Evolutionary conservation across 257 asterid species (phyloP).

Genomic region (Solanum chiquidenum): DNA sequence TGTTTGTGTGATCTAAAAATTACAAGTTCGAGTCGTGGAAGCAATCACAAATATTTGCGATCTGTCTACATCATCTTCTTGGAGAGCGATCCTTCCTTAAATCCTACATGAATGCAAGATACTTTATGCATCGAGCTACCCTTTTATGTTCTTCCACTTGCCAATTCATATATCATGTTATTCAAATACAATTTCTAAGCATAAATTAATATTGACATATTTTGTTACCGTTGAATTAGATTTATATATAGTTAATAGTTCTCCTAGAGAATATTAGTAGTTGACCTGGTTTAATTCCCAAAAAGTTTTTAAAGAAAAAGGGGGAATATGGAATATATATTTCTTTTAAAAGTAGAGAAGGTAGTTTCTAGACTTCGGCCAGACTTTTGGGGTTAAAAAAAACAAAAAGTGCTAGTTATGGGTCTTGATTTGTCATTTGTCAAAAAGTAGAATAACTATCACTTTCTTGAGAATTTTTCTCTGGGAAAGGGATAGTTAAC

Average conservation of each 20-base stretch:
- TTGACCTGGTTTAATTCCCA: neutral
- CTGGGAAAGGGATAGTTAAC: neutral
- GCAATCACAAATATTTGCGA: neutral
- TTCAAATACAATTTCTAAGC: neutral
- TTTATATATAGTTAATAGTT: neutral
- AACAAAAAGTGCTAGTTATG: neutral
- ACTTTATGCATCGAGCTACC: fast-evolving
- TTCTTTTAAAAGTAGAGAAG: neutral
- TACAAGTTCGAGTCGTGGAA: neutral
- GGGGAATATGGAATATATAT: neutral
- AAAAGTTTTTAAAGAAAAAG: neutral
- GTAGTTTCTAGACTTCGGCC: neutral
- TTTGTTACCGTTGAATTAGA: neutral
- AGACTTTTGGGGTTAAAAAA: neutral
- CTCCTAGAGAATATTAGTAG: neutral
- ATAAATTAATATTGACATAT: neutral
- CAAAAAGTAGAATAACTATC: neutral
- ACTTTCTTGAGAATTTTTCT: neutral
- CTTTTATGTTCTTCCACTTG: neutral
- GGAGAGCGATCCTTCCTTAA: fast-evolving
- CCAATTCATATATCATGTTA: neutral
- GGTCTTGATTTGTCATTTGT: neutral
- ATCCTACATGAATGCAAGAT: neutral
- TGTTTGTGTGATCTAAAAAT: neutral
- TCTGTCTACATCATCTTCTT: neutral